Conservation (phyloP, 164 flowering plant species). For the Vitis rupestris region DNA sequence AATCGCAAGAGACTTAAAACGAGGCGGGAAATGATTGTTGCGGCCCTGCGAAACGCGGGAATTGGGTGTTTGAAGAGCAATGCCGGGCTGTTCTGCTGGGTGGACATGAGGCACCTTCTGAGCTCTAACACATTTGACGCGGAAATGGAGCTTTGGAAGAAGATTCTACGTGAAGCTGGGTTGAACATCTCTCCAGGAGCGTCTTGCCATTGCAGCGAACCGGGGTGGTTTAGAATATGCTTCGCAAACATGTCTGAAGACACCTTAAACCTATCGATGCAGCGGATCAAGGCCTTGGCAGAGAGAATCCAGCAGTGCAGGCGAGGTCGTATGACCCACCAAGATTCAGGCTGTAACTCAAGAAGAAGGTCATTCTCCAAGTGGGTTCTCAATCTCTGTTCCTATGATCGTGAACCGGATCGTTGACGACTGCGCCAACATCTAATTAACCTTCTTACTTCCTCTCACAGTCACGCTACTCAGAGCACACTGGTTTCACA, state of each 20-base stretch:
- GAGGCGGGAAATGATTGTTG: slow-evolving; percentile 45
- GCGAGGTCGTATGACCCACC: too few species aligned
- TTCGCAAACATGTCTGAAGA: slow-evolving; percentile 78
- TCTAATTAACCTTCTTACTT: too few species aligned
- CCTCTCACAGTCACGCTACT: too few species aligned
- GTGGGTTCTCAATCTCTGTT: slow-evolving; percentile 40
- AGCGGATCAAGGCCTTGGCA: slow-evolving; percentile 43
- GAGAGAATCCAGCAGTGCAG: slow-evolving; percentile 1
- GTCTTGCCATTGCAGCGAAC: slow-evolving; percentile 82
- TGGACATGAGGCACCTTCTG: slow-evolving; percentile 74
- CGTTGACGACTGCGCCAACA: too few species aligned
- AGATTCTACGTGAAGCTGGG: slow-evolving; percentile 52
- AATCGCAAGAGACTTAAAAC: slow-evolving; percentile 44
- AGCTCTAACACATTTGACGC: slow-evolving; percentile 48
- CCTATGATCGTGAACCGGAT: slow-evolving; percentile 2
- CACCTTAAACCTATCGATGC: slow-evolving; percentile 49
- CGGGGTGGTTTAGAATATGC: slow-evolving; percentile 93
- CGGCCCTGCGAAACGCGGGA: slow-evolving; percentile 48
- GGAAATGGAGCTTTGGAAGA: slow-evolving; percentile 78
- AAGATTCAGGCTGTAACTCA: neutral
- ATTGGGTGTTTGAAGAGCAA: slow-evolving; percentile 58
- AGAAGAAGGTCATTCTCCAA: slow-evolving; percentile 24
- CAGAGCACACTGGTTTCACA: too few species aligned
- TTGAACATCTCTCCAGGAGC: slow-evolving; percentile 85
- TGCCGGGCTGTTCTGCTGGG: slow-evolving; percentile 85